Base-by-base conservation (phyloP, 1,139 yeast species). In the Ogataea hybrid region DNA sequence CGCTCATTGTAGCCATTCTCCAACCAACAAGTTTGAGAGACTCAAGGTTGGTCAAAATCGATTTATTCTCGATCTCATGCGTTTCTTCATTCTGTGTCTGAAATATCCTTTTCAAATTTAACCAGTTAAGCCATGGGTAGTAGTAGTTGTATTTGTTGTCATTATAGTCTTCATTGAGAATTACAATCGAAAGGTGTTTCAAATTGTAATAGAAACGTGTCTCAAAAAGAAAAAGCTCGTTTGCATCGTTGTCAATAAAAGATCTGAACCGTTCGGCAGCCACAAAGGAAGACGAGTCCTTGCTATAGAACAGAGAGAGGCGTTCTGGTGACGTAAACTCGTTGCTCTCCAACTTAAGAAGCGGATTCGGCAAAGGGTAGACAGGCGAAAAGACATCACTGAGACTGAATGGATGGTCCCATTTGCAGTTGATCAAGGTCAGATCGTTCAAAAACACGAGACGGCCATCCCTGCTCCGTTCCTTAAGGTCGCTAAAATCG, bases 371-470 rank as follows among this genome's bases (percentile, higher is more conserved):
- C 2, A 50, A 47, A 3, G 55, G 54, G 39, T 57, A 58, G n/a
- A 38, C 47, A 1, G 62, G 62, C 7, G 58, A 43, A 39, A 61
- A 61, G 3, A 61, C 51, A 31, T 61, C 64, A 21, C 47, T 48
- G 21, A 61, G 36, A 28, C 47, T 57, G 22, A 43, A 47, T 3
- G 67, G 67, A 45, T 59, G 56, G 31, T 53, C 61, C 65, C 67
- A 62, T 37, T 53, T 52, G 49, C 67, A 62, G 40, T 62, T 59
- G 15, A 52, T 35, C 22, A 62, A 40, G n/a, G 43, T 45, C 15
- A 62, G 36, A 2, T 50, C 47, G 8, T 51, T 41, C 16, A 62
- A 39, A 5, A 49, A 21, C 9, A 48, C 29, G 30, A 59, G 32
- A 38, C 53, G 53, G 1, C 63, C 65, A 41, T 58, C 64, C 12